Conservation (phyloP, 2,329 filamentous ascomycete species). For the Ophiocordyceps camponoti-floridani region DNA sequence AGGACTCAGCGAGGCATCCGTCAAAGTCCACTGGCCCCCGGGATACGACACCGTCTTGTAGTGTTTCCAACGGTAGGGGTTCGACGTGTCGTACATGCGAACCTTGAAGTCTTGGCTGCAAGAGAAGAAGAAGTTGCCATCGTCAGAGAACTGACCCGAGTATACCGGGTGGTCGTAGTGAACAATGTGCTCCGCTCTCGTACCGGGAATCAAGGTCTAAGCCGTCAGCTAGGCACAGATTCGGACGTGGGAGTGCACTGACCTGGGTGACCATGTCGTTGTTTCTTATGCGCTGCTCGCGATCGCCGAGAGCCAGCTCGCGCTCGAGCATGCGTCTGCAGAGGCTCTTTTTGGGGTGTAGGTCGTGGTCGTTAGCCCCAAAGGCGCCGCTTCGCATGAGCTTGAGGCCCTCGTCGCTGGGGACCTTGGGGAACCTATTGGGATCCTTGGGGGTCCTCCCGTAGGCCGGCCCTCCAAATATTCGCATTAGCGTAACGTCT, state of each 20-base stretch:
- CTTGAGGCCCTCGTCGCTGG: conserved; percentile 56
- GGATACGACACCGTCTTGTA: conserved; percentile 83
- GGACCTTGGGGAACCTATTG: conserved; percentile 62
- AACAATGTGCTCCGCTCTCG: conserved; percentile 67
- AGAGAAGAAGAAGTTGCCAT: conserved; percentile 93
- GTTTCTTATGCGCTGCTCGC: conserved; percentile 40
- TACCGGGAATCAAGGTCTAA: conserved; percentile 59
- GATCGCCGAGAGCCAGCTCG: conserved; percentile 56
- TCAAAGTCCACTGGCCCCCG: conserved; percentile 87
- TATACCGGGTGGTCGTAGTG: conserved; percentile 79
- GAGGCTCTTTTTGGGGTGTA: conserved; percentile 39
- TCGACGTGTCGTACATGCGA: conserved; percentile 93
- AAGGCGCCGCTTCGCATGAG: conserved; percentile 75
- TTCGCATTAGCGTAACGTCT: conserved; percentile 11
- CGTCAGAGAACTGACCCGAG: conserved; percentile 89
- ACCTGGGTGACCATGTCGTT: conserved; percentile 51
- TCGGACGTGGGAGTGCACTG: conserved; percentile 4
- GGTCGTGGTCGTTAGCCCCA: conserved; percentile 44
- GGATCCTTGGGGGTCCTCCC: conserved; percentile 23
- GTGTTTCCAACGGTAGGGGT: conserved; percentile 87
- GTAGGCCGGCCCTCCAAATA: conserved; percentile 15
- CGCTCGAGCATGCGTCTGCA: conserved; percentile 59
- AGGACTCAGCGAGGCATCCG: conserved; percentile 76
- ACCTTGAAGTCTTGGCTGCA: conserved; percentile 87
- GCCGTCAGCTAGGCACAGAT: not conserved